Evolutionary conservation across 352 stramenopile genomes (phyloP).

Genomic region (Globisporangium polare): DNA sequence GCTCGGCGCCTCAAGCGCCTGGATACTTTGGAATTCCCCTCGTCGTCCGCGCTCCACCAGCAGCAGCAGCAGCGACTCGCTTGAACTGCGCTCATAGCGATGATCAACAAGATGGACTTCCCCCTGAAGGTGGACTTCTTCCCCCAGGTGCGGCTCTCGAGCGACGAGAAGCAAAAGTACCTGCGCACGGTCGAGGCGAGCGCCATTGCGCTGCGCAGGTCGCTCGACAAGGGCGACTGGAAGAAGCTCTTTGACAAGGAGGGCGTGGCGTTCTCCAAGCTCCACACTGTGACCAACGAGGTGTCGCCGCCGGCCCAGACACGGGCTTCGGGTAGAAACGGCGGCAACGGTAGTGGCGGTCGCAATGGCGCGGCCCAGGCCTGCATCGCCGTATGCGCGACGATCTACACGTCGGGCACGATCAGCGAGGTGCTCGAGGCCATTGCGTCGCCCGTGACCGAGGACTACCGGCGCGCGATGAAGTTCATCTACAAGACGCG

Average conservation of each 20-base stretch:
- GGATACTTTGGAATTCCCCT: too few species aligned
- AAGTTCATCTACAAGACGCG: conserved; percentile 49
- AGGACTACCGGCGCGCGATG: conserved; percentile 70
- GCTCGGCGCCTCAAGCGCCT: too few species aligned
- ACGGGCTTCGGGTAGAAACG: background rate
- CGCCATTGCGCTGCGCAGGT: conserved; percentile 35
- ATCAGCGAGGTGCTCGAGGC: conserved; percentile 67
- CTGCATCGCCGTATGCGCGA: conserved; percentile 63
- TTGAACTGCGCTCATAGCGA: background rate
- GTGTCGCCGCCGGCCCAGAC: conserved; percentile 11
- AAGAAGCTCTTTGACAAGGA: conserved; percentile 51
- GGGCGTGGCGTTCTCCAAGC: conserved; percentile 57
- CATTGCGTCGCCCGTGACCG: conserved; percentile 52
- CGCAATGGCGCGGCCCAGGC: conserved; percentile 19
- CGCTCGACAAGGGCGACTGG: conserved; percentile 52
- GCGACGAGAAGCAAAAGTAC: conserved; percentile 46
- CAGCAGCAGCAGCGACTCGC: background rate
- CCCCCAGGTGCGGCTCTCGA: conserved; percentile 43
- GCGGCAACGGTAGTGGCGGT: too few species aligned
- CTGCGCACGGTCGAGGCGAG: conserved; percentile 34
- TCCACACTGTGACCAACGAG: conserved; percentile 35
- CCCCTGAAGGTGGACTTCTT: conserved; percentile 73
- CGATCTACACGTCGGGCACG: conserved; percentile 43
- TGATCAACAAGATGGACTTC: conserved; percentile 48
- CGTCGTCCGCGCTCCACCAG: background rate